Conservation (phyloP, 805 yeast species). For the Lachancea cidri region DNA sequence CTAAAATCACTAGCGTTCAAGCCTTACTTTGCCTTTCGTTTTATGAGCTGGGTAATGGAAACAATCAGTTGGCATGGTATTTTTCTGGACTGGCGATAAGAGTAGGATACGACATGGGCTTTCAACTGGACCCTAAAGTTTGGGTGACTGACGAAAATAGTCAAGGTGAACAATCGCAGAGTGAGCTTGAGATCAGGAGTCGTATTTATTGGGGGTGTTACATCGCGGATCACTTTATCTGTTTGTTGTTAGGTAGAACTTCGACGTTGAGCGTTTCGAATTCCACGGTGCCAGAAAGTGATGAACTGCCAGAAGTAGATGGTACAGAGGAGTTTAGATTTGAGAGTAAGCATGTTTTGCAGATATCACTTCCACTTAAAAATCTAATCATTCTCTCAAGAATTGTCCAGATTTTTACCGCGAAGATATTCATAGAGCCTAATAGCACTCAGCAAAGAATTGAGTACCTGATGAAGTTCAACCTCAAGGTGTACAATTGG, state of each 20-base stretch:
- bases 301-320: conserved; percentile 53
- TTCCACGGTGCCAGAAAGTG: conserved; percentile 56
- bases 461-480: conserved; percentile 38
- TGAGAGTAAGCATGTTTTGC: conserved; percentile 28
- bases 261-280: conserved; percentile 49
- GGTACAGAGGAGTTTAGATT: conserved; percentile 58
- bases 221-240: conserved; percentile 58
- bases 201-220: conserved; percentile 66
- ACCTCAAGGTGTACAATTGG: conserved; percentile 49
- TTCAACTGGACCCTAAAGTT: conserved; percentile 55
- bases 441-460: conserved; percentile 34
- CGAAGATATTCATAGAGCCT: conserved; percentile 31
- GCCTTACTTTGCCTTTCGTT: conserved; percentile 53
- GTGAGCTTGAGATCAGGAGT: conserved; percentile 52
- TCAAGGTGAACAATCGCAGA: conserved; percentile 37
- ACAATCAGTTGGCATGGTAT: conserved; percentile 58
- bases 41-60: conserved; percentile 57
- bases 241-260: conserved; percentile 55
- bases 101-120: conserved; percentile 62
- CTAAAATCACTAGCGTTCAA: conserved; percentile 52
- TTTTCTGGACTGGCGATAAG: conserved; percentile 56
- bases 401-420: conserved; percentile 33
- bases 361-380: conserved; percentile 34
- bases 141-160: conserved; percentile 43
- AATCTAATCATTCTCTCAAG: conserved; percentile 42